phyloP scores from a whole-genome alignment of 345 rosid species.

The Reutealis trisperma region DNA sequence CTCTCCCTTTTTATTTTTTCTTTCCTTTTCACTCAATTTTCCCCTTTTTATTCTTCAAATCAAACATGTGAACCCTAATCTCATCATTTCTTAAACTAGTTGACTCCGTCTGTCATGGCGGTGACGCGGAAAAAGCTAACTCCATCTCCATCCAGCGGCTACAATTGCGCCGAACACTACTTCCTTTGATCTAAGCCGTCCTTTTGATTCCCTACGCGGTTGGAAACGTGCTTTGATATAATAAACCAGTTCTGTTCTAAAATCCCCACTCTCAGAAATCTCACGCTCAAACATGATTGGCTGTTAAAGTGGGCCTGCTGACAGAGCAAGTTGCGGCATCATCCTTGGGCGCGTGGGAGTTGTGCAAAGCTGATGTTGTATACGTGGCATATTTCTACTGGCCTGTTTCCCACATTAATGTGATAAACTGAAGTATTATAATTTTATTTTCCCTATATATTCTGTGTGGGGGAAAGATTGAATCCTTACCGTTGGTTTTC shows the following conservation, averaged over 20 bases:
- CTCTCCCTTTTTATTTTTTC: neutral
- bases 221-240: too few species aligned
- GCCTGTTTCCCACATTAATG: neutral
- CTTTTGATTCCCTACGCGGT: neutral
- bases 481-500: neutral
- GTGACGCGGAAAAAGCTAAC: constrained; percentile 13
- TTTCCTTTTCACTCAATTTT: neutral
- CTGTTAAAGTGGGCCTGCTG: neutral
- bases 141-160: constrained; percentile 21
- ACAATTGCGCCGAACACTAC: constrained; percentile 23
- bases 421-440: neutral
- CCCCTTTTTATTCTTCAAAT: too few species aligned
- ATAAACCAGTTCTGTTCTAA: too few species aligned
- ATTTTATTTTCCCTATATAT: too few species aligned
- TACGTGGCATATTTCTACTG: neutral
- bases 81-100: neutral
- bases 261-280: neutral
- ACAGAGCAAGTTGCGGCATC: neutral
- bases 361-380: neutral
- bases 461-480: neutral
- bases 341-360: neutral
- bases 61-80: neutral
- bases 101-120: constrained; percentile 39
- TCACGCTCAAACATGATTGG: neutral
- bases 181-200: constrained; percentile 19